These are phyloP conservation scores for Fusarium sarcochroum DNA, from an alignment of 2,329 filamentous ascomycete genomes.

Conservation along the genomic window DNA sequence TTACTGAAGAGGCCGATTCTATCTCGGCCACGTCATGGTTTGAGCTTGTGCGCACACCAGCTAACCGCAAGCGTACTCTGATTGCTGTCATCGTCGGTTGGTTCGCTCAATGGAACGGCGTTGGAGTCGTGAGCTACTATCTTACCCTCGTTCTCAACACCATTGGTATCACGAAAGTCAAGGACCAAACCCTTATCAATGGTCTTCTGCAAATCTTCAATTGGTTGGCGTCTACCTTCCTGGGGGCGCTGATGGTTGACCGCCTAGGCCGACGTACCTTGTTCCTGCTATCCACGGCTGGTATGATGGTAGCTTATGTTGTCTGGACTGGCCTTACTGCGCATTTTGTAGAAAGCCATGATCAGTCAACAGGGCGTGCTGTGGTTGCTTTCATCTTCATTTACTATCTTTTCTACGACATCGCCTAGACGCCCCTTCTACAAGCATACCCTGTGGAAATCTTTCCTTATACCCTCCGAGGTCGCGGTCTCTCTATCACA, in stretches of 20 bases:
- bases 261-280: constrained; percentile 57
- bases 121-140: constrained; percentile 50
- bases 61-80: constrained; percentile 45
- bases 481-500: constrained; percentile 38
- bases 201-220: constrained; percentile 54
- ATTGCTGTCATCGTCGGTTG: constrained; percentile 39
- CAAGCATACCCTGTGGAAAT: constrained; percentile 50
- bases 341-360: constrained; percentile 26
- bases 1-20: constrained; percentile 50
- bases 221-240: constrained; percentile 54
- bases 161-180: constrained; percentile 55
- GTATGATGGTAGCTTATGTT: constrained; percentile 54
- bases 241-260: constrained; percentile 58
- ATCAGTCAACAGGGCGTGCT: constrained; percentile 41
- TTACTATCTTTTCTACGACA: constrained; percentile 56
- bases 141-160: constrained; percentile 56
- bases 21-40: constrained; percentile 54
- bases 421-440: constrained; percentile 54
- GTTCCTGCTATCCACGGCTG: constrained; percentile 54
- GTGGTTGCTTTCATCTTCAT: constrained; percentile 58
- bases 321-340: constrained; percentile 52
- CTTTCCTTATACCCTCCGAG: constrained; percentile 40
- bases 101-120: constrained; percentile 39
- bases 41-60: constrained; percentile 56
- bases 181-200: constrained; percentile 52